Percentiles rank a stretch among this genome's conserved stretches.
Evolutionary conservation across 306 rosid species (phyloP).

Genomic region (Castanospermum australe): DNA sequence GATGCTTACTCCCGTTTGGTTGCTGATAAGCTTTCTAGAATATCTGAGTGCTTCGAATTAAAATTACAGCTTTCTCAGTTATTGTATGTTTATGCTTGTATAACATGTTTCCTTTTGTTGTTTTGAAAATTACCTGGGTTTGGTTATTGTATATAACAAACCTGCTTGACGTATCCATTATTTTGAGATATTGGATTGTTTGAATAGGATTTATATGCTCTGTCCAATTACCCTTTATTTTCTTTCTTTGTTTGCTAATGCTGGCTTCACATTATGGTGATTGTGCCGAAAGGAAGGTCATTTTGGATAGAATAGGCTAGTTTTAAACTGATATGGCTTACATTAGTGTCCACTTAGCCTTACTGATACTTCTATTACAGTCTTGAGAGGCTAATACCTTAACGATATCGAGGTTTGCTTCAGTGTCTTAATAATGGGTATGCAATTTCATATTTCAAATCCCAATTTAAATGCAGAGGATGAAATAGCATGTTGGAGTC

Average conservation of each 20-base stretch:
- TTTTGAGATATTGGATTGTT: background rate
- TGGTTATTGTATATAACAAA: background rate
- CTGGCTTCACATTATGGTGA: background rate
- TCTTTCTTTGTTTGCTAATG: background rate
- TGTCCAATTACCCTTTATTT: too few relatives aligned
- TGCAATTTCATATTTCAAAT: background rate
- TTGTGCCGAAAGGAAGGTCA: too few relatives aligned
- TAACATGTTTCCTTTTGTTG: background rate
- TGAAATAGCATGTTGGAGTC: background rate
- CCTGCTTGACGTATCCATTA: background rate
- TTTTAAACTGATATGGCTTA: background rate
- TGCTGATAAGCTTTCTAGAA: too few relatives aligned
- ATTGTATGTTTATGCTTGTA: background rate
- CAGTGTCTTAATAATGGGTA: background rate
- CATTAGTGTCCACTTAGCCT: background rate
- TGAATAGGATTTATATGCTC: background rate
- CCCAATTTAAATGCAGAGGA: background rate
- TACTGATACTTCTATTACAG: background rate
- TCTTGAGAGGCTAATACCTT: background rate
- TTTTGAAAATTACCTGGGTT: background rate
- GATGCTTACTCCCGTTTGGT: too few relatives aligned
- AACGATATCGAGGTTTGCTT: background rate
- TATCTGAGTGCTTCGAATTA: too few relatives aligned
- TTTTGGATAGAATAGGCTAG: too few relatives aligned
- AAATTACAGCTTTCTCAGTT: background rate